phyloP scores from a whole-genome alignment of 176 grass and related monocot genomes.

The Guadua angustifolia region DNA sequence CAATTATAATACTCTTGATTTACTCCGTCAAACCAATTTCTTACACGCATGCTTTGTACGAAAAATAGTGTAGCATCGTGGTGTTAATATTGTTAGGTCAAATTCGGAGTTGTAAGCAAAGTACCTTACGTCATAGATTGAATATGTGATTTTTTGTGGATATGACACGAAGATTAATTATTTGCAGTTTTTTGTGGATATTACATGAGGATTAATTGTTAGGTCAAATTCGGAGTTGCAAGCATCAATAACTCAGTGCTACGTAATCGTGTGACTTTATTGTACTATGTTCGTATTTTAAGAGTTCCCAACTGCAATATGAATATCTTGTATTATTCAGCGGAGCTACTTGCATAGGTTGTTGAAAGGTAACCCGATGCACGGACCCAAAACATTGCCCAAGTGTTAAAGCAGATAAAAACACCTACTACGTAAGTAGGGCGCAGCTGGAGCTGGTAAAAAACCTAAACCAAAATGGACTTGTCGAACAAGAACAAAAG shows the following conservation, averaged over 20 bases:
- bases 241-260: background rate
- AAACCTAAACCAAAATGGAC: slow-evolving; percentile 44
- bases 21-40: no score
- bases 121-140: no score
- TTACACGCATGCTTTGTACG: no score
- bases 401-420: background rate
- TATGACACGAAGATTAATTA: background rate
- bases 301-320: background rate
- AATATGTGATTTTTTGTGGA: no score
- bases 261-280: background rate
- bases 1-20: no score
- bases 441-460: slow-evolving; percentile 24
- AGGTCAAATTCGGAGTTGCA: background rate
- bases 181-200: background rate
- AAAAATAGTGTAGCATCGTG: no score
- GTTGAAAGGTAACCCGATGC: background rate
- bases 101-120: no score
- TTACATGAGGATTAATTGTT: background rate
- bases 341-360: slow-evolving; percentile 14
- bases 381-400: slow-evolving; percentile 7
- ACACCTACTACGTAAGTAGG: background rate
- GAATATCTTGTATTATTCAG: slow-evolving; percentile 1
- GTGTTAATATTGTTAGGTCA: no score
- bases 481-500: background rate
- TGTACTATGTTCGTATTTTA: slow-evolving; percentile 7